Evolutionary conservation across 306 rosid species (phyloP).

Genomic region (Pterocarpus macrocarpus): DNA sequence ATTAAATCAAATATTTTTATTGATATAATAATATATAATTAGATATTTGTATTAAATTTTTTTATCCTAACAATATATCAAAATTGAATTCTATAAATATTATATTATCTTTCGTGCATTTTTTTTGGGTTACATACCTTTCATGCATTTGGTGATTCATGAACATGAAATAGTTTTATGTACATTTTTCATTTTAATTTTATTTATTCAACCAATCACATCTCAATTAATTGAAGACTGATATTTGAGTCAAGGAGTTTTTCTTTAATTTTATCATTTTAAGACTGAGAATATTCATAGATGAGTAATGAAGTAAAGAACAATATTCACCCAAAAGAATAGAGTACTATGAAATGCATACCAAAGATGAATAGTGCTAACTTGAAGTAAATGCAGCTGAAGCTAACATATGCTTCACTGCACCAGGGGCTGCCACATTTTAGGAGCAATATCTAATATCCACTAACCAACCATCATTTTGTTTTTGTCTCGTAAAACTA

Average conservation of each 20-base stretch:
- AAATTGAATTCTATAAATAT: neutral
- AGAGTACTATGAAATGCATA: neutral
- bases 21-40: too few relatives aligned
- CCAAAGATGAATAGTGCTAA: neutral
- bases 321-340: neutral
- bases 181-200: neutral
- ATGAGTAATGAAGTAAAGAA: neutral
- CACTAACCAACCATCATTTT: neutral
- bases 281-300: neutral
- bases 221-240: neutral
- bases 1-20: too few relatives aligned
- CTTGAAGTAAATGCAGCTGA: conserved; percentile 20
- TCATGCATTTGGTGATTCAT: neutral
- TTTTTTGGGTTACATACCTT: neutral
- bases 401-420: neutral
- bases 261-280: neutral
- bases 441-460: neutral
- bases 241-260: neutral
- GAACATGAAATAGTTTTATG: neutral
- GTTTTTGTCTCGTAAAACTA: conserved; percentile 5
- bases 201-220: neutral
- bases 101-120: neutral
- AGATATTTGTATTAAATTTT: too few relatives aligned
- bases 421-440: conserved; percentile 3
- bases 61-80: too few relatives aligned